Percentiles rank a stretch among this genome's conserved stretches.
Evolutionary conservation across 345 rosid species (phyloP).

Genomic region (Raphanus raphanistrum): DNA sequence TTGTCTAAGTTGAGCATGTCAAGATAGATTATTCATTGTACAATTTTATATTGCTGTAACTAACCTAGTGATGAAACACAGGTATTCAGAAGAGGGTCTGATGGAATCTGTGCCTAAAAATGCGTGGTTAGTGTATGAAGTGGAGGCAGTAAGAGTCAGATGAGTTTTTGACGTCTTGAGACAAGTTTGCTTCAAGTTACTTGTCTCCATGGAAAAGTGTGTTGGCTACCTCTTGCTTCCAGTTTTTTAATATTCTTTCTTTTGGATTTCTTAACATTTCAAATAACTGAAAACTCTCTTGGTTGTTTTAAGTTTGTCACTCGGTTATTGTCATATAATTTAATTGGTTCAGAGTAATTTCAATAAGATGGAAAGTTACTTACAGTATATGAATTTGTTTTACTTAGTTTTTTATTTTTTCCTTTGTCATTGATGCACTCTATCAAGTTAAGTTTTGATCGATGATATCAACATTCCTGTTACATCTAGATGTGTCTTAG

Average conservation of each 20-base stretch:
- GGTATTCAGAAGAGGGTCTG: slow-evolving; percentile 48
- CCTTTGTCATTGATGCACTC: too few species aligned
- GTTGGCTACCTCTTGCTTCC: not conserved
- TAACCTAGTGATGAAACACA: slow-evolving; percentile 36
- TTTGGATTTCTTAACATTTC: not conserved
- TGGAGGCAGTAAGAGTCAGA: slow-evolving; percentile 59
- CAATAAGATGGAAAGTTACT: too few species aligned
- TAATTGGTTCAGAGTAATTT: too few species aligned
- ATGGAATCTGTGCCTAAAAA: slow-evolving; percentile 59
- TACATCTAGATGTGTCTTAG: too few species aligned
- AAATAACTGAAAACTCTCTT: not conserved
- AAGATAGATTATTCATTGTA: not conserved
- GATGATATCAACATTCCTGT: too few species aligned
- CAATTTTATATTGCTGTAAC: not conserved
- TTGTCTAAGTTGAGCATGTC: not conserved
- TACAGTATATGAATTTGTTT: too few species aligned
- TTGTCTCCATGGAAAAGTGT: not conserved
- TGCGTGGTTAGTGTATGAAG: slow-evolving; percentile 69
- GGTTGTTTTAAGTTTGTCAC: not conserved
- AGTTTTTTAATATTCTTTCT: too few species aligned
- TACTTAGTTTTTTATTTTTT: too few species aligned
- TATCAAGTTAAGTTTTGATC: too few species aligned
- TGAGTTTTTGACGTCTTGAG: slow-evolving; percentile 22
- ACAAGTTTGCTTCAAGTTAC: not conserved
- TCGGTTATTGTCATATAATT: too few species aligned